Conservation (phyloP, 2,329 filamentous ascomycete genomes). For the Cucurbitaria berberidis region DNA sequence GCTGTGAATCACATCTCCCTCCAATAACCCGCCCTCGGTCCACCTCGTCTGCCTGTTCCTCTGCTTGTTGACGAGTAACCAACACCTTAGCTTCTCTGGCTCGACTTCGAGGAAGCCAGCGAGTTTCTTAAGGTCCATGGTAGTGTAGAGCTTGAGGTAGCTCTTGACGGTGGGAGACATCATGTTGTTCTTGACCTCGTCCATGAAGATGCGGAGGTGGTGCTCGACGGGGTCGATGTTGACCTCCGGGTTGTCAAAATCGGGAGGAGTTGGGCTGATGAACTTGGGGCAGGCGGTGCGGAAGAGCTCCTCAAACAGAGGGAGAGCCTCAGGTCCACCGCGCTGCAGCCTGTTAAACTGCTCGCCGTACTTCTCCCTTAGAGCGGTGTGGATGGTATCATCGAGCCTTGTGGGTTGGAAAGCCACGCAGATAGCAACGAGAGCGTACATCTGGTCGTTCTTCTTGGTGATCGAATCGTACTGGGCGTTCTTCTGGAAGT, state of each 20-base stretch:
- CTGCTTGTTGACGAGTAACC: conserved; percentile 98
- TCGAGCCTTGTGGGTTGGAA: conserved; percentile 97
- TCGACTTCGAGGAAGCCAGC: conserved; percentile 96
- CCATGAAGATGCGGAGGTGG: conserved; percentile 98
- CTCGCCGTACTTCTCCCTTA: conserved; percentile 99
- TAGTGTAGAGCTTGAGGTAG: conserved; percentile 98
- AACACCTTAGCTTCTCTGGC: conserved; percentile 92
- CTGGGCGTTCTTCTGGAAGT: conserved; percentile 99
- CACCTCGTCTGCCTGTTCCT: conserved; percentile 95
- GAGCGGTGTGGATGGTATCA: conserved; percentile 97
- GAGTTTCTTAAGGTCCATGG: conserved; percentile 98
- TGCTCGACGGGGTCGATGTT: conserved; percentile 98
- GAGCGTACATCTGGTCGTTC: conserved; percentile 99
- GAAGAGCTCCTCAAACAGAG: conserved; percentile 98
- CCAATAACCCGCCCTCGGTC: conserved; percentile 86
- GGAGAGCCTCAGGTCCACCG: conserved; percentile 91
- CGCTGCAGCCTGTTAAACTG: conserved; percentile 96
- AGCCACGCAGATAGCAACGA: conserved; percentile 98
- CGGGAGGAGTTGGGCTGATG: conserved; percentile 94
- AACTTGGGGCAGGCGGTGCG: conserved; percentile 98
- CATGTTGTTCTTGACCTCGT: conserved; percentile 99
- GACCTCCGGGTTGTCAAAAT: conserved; percentile 95
- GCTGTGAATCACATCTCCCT: conserved; percentile 90
- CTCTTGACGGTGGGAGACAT: conserved; percentile 97
- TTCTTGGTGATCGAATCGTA: conserved; percentile 99